Conservation (phyloP, 2,329 filamentous ascomycete genomes). For the Diplodia scrobiculata region DNA sequence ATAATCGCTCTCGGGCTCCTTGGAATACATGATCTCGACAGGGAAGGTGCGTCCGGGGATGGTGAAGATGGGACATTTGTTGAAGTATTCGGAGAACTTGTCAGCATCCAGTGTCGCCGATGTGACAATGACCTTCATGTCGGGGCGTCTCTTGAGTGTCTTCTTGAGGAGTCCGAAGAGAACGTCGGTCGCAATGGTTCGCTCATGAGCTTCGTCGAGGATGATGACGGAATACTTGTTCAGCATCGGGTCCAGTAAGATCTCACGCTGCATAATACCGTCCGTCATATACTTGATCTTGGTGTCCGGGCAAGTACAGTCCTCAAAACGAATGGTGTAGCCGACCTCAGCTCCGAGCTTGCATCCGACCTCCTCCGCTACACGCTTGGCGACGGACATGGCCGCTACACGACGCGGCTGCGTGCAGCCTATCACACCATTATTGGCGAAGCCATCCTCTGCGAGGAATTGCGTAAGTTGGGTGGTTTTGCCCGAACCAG, state of each 20-base stretch:
- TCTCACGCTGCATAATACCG: slow-evolving; percentile 94
- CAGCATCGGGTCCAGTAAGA: slow-evolving; percentile 92
- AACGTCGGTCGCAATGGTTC: slow-evolving; percentile 95
- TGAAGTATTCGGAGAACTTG: slow-evolving; percentile 96
- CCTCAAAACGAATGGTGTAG: slow-evolving; percentile 98
- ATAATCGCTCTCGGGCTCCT: slow-evolving; percentile 94
- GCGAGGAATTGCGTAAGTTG: slow-evolving; percentile 94
- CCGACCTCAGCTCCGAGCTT: slow-evolving; percentile 90
- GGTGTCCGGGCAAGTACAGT: slow-evolving; percentile 84
- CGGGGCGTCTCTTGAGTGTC: slow-evolving; percentile 75
- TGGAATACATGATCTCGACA: slow-evolving; percentile 92
- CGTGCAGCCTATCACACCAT: slow-evolving; percentile 91
- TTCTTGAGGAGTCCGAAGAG: slow-evolving; percentile 96
- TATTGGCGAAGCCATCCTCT: slow-evolving; percentile 84
- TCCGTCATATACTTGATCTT: slow-evolving; percentile 99
- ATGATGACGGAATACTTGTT: slow-evolving; percentile 96
- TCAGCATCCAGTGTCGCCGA: slow-evolving; percentile 96
- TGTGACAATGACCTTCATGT: slow-evolving; percentile 99
- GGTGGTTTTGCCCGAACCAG: slow-evolving; percentile 95
- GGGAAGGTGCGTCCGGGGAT: slow-evolving; percentile 95
- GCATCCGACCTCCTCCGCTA: slow-evolving; percentile 95
- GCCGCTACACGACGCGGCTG: slow-evolving; percentile 96
- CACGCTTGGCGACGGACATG: slow-evolving; percentile 98
- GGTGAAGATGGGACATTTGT: slow-evolving; percentile 92
- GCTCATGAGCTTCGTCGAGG: slow-evolving; percentile 96